Evolutionary conservation across 2,329 filamentous ascomycete species (phyloP), one percentile per base, ranked within the genome.

Genomic region (Sclerotinia nivalis): DNA sequence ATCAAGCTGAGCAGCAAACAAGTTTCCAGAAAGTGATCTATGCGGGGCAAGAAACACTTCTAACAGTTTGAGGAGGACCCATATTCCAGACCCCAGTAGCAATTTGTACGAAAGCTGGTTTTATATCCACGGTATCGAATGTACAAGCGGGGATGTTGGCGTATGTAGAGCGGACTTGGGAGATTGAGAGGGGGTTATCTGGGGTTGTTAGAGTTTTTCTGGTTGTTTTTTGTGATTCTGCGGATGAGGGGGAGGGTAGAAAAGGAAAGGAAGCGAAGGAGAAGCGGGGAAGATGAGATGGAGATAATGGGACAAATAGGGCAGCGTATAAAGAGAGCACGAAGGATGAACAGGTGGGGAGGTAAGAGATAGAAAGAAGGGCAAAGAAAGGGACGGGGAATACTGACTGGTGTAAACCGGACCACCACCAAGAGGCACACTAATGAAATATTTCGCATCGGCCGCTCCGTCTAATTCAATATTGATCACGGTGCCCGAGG

Each of bases 171-270:
- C 54, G 55, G 20, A 77, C 66, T 25, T 73, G 75, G 1, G 74
- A 75, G 71, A 77, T 76, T 7, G 70, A 73, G 47, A 77, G 73
- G 13, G 66, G 73, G 52, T 77, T 77, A 47, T 76, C 73, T 73
- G 55, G 2, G 28, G 22, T 1, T 49, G 43, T 62, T 62, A 62
- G 45, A 5, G 12, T 13, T 45, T 34, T 7, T 22, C 3, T 25
- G 15, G 45, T 7, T 40, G 9, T 18, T 22, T 1, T 22, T 5
- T 43, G 12, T 0, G 4, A 25, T 37, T 31, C 2, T 20, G 18
- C 4, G 15, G 34, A 50, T 6, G 15, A 13, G 8, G 12, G 8
- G 7, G 60, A 2, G 43, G 43, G 2, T 15, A 62, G 18, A 20
- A 13, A 15, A 40, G 12, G 40, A 15, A 40, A 40, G 40, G 13